These are phyloP conservation scores for Lodderomyces parapsilosis DNA, from an alignment of 1,139 yeast species.

Conservation along the genomic window DNA sequence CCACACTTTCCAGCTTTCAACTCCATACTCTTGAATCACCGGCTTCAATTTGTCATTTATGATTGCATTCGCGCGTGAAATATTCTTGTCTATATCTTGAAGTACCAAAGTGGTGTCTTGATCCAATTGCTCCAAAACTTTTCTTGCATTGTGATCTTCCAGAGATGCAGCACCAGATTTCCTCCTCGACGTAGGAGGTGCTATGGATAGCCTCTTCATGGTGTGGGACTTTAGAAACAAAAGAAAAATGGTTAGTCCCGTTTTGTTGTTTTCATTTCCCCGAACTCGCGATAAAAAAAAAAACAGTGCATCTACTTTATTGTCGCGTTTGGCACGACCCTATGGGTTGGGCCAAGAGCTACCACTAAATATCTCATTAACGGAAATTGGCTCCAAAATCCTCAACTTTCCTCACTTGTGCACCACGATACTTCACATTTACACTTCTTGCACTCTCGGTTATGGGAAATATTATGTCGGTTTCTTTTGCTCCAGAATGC, in stretches of 20 bases:
- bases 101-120: conserved; percentile 77
- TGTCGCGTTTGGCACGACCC: conserved; percentile 5
- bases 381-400: too few species aligned
- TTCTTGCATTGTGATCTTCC: conserved; percentile 34
- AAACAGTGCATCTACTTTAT: background rate
- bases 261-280: conserved; percentile 5
- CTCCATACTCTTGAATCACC: conserved; percentile 56
- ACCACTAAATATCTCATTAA: too few species aligned
- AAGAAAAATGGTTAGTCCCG: background rate
- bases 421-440: too few species aligned
- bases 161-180: conserved; percentile 22
- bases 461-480: conserved; percentile 86
- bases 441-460: conserved; percentile 4
- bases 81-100: conserved; percentile 76
- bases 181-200: conserved; percentile 39
- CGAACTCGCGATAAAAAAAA: background rate
- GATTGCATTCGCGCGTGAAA: conserved; percentile 61
- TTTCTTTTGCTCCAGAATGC: conserved; percentile 96
- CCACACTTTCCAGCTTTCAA: conserved; percentile 57
- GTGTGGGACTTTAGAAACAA: background rate
- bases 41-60: conserved; percentile 65
- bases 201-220: conserved; percentile 43
- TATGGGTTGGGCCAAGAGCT: background rate
- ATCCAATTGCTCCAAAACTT: conserved; percentile 70
- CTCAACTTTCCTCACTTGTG: too few species aligned